phyloP scores from a whole-genome alignment of 768 basidiomycete genomes.

The Phylloporus scabripes region DNA sequence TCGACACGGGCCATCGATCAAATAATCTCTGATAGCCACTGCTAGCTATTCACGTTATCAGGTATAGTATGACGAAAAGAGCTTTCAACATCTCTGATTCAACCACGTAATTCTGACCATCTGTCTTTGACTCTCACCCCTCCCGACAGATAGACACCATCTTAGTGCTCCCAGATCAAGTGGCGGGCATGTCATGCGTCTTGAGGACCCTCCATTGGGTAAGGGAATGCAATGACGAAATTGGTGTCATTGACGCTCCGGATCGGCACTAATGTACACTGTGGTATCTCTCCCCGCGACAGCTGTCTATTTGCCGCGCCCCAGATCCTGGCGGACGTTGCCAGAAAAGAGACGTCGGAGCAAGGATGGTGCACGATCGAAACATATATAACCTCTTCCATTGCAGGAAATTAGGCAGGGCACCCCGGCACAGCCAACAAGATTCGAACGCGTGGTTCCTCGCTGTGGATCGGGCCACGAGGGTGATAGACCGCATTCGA shows the following conservation, averaged over 20 bases:
- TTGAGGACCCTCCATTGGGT: neutral
- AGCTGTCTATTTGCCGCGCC: neutral
- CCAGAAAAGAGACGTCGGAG: neutral
- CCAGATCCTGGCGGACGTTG: neutral
- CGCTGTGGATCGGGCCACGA: neutral
- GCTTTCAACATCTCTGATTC: no score
- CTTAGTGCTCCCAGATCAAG: neutral
- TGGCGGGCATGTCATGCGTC: no score
- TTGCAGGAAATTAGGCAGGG: neutral
- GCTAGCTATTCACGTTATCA: no score
- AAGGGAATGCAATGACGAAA: neutral
- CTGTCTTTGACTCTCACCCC: neutral
- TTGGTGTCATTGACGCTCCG: neutral
- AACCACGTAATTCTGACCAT: neutral
- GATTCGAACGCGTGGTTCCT: conserved; percentile 18
- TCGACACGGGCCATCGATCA: no score
- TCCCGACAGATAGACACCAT: neutral
- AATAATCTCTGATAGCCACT: no score
- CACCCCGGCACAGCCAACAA: conserved; percentile 18
- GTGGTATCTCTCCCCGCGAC: neutral
- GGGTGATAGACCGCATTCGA: conserved; percentile 16
- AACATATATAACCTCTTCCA: conserved; percentile 10
- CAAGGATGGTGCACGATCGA: conserved; percentile 11
- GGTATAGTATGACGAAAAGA: no score
- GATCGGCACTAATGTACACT: neutral